Percentiles rank a stretch among this genome's conserved stretches.
phyloP scores from a whole-genome alignment of 805 yeast genomes.

The Pichia kluyveri region DNA sequence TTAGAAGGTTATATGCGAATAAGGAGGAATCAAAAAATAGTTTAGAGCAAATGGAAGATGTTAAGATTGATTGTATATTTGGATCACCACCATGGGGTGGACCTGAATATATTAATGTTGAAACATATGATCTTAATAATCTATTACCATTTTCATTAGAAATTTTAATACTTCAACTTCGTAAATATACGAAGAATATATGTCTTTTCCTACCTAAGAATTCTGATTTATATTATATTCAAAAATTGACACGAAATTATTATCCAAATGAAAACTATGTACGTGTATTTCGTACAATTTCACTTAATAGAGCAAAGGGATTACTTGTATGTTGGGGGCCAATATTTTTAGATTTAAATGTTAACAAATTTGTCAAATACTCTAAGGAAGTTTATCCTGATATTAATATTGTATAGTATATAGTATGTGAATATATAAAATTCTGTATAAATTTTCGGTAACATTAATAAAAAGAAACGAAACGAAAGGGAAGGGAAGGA shows the following conservation, averaged over 20 bases:
- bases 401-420: too few species aligned
- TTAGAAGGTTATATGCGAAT: conserved; percentile 3
- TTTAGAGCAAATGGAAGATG: conserved; percentile 4
- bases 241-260: conserved; percentile 35
- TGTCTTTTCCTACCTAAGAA: conserved; percentile 56
- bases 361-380: background rate
- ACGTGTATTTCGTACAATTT: conserved; percentile 5
- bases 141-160: conserved; percentile 40
- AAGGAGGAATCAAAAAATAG: conserved; percentile 8
- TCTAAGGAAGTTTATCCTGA: too few species aligned
- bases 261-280: conserved; percentile 27
- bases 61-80: conserved; percentile 46
- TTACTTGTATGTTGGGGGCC: conserved; percentile 55
- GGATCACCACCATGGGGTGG: conserved; percentile 89
- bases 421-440: too few species aligned
- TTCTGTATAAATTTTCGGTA: too few species aligned
- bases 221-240: conserved; percentile 42
- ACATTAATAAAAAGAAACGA: too few species aligned
- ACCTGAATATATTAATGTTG: conserved; percentile 38
- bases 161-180: conserved; percentile 32
- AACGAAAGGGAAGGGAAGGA: too few species aligned
- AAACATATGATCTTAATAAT: conserved; percentile 35
- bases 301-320: conserved; percentile 40
- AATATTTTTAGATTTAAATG: conserved; percentile 21
- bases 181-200: conserved; percentile 36